Evolutionary conservation across 2,329 filamentous ascomycete genomes (phyloP), one percentile per base, ranked within the genome.

Genomic region (Microdochium nivale): DNA sequence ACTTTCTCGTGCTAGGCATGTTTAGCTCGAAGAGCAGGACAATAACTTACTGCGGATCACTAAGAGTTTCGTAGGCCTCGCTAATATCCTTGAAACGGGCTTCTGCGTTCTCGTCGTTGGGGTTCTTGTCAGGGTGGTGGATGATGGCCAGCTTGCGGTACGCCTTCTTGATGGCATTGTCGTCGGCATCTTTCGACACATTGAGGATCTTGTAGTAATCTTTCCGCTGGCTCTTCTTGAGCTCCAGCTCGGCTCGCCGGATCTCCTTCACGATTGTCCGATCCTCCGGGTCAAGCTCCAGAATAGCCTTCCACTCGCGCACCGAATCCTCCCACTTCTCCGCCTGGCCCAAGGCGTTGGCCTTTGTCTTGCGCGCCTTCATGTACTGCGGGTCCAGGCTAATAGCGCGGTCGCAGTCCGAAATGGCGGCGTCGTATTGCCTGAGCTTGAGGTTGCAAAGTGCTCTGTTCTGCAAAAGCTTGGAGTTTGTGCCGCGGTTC

Each of bases 201-300:
- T 86, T 88, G 50, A 99, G 82, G 59, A 97, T 96, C 80, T 96
- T 96, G 77, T 99, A 99, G 74, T 96, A 97, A 65, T 99, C 94
- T 72, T 99, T 99, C 55, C 94, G 81, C 72, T 92, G 87, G 68
- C 87, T 88, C 84, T 97, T 97, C 84, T 99, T 99, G 56, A 97
- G 75, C 72, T 99, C 94, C 25, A 96, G 75, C 73, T 99, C 92
- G 1, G 92, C 94, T 62, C 86, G 88, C 52, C 88, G 86, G 46
- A 97, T 83, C 62, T 99, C 94, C 69, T 88, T 91, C 49, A 80
- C 77, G 54, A 97, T 86, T 14, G 79, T 83, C 43, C 84, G 81
- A 67, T 99, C 94, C 56, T 84, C 79, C 2, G 91, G 91, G 59
- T 94, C 89, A 54, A 84, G 73, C 66, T 97, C 92, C 49, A 86